These are phyloP conservation scores for Baorangia bicolor DNA, from an alignment of 768 basidiomycete genomes.

Conservation along the genomic window DNA sequence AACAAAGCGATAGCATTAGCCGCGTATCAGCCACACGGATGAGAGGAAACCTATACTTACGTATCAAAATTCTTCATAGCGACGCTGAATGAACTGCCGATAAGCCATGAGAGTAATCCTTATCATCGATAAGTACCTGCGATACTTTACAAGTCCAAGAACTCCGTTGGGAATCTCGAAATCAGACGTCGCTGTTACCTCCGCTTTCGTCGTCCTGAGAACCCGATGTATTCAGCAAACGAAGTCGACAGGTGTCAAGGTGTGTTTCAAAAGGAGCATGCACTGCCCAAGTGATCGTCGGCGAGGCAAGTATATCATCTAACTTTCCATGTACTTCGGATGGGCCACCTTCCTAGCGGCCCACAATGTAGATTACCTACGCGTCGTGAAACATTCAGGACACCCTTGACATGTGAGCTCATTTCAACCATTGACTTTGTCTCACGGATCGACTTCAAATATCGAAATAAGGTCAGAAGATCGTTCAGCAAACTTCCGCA, in stretches of 20 bases:
- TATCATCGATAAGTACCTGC: slow-evolving; percentile 5
- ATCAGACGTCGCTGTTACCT: background rate
- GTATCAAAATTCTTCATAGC: slow-evolving; percentile 3
- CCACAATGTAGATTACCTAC: background rate
- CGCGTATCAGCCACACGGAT: background rate
- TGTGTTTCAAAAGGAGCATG: slow-evolving; percentile 4
- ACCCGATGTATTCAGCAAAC: background rate
- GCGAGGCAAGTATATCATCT: background rate
- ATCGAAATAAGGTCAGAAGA: background rate
- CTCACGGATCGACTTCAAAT: background rate
- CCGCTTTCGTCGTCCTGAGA: background rate
- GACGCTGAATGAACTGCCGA: background rate
- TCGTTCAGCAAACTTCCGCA: background rate
- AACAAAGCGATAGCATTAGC: background rate
- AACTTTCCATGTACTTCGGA: background rate
- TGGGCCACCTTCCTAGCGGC: background rate
- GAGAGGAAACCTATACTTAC: slow-evolving; percentile 7
- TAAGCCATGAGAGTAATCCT: slow-evolving; percentile 11
- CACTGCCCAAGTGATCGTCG: background rate
- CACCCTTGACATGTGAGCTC: background rate
- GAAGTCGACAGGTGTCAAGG: slow-evolving; percentile 6
- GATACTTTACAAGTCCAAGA: background rate
- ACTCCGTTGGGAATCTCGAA: slow-evolving; percentile 3
- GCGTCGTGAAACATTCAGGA: background rate
- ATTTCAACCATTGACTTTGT: background rate